A percentile compares a stretch with the other conserved stretches of the same genome.
Conservation (phyloP, 371 early-diverging fungal species). For the Batkoa obscura region DNA sequence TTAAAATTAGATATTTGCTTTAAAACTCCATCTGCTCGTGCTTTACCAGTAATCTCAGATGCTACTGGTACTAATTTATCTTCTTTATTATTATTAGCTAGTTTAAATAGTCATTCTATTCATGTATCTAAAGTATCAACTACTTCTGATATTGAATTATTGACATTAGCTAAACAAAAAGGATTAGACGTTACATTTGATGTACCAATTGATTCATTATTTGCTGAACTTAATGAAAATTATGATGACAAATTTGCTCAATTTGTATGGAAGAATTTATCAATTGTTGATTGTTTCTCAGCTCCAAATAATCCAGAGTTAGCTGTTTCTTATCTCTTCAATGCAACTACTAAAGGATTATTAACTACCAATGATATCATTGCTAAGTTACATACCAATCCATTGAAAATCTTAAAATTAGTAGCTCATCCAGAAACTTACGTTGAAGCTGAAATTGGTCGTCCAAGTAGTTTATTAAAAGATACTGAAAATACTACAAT, state of each 20-base stretch:
- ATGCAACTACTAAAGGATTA: slow-evolving; percentile 61
- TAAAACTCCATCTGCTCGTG: not conserved
- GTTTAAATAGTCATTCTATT: slow-evolving; percentile 54
- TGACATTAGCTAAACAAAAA: slow-evolving; percentile 68
- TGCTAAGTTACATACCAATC: slow-evolving; percentile 57
- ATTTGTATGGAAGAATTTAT: slow-evolving; percentile 59
- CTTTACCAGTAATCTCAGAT: slow-evolving; percentile 36
- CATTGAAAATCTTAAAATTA: slow-evolving; percentile 69
- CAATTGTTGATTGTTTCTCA: slow-evolving; percentile 76
- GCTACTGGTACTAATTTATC: slow-evolving; percentile 78
- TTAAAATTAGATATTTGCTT: slow-evolving; percentile 49
- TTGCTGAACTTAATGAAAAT: slow-evolving; percentile 23
- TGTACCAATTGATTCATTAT: slow-evolving; percentile 62
- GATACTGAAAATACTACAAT: slow-evolving; percentile 26
- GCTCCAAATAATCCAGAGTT: slow-evolving; percentile 12
- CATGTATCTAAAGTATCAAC: slow-evolving; percentile 72
- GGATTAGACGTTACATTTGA: slow-evolving; percentile 87
- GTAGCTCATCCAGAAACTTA: slow-evolving; percentile 74
- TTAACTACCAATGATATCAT: slow-evolving; percentile 62
- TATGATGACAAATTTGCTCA: slow-evolving; percentile 30
- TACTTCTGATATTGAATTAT: slow-evolving; percentile 61
- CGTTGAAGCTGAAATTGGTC: slow-evolving; percentile 64
- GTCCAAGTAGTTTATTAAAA: slow-evolving; percentile 18
- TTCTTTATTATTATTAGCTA: slow-evolving; percentile 63
- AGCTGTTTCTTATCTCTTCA: slow-evolving; percentile 58